Conservation (phyloP, 2,329 filamentous ascomycete species). For the Fusarium sp. region DNA sequence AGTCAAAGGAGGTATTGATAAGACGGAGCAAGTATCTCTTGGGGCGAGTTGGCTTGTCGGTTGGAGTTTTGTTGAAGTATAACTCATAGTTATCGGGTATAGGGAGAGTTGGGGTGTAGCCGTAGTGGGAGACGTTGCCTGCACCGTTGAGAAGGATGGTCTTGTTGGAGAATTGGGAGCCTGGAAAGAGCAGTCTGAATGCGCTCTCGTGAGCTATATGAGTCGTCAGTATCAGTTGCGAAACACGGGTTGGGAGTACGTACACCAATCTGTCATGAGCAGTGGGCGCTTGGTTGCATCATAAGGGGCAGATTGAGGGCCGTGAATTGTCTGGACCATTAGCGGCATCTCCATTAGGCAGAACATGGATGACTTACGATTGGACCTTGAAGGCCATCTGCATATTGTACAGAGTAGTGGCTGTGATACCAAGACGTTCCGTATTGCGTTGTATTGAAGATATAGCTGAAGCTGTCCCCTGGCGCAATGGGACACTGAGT, state of each 20-base stretch:
- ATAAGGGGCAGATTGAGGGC: constrained; percentile 26
- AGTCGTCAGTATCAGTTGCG: neutral
- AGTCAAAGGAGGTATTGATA: constrained; percentile 35
- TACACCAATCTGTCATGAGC: constrained; percentile 34
- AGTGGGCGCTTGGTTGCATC: constrained; percentile 24
- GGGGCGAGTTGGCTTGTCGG: constrained; percentile 20
- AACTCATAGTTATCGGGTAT: constrained; percentile 18
- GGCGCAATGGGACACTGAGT: constrained; percentile 37
- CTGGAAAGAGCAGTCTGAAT: constrained; percentile 9
- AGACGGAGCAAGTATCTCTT: constrained; percentile 29
- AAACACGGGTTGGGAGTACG: neutral
- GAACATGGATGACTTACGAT: neutral
- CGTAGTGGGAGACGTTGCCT: constrained; percentile 23
- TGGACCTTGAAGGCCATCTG: constrained; percentile 31
- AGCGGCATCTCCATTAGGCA: fast-evolving
- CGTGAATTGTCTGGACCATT: constrained; percentile 25
- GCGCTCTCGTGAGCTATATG: constrained; percentile 22
- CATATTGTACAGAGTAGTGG: constrained; percentile 36
- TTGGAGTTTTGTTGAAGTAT: constrained; percentile 30
- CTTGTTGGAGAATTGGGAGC: constrained; percentile 6
- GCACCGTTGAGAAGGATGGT: constrained; percentile 33
- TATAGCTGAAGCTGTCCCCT: constrained; percentile 23
- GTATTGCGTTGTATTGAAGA: constrained; percentile 30
- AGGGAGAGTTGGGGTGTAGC: neutral
- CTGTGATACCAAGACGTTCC: constrained; percentile 39